Evolutionary conservation across 2,329 filamentous ascomycete genomes (phyloP).

Genomic region (Lomentospora prolificans): DNA sequence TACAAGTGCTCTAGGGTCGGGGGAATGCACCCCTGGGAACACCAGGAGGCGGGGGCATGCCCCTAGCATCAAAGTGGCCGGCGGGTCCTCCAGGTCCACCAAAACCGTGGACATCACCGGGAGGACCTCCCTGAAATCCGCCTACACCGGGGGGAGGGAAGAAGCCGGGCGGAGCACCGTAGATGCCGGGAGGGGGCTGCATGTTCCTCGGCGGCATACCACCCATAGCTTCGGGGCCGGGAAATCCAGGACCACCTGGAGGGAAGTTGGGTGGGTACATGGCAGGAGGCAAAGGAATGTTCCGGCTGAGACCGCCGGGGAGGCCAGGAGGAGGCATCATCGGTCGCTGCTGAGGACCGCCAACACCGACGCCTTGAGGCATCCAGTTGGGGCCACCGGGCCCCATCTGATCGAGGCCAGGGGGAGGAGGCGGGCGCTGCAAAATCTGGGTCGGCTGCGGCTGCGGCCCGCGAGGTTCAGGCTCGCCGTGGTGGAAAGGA

Average conservation of each 20-base stretch:
- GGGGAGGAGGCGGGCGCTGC: slow-evolving; percentile 50
- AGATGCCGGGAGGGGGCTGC: slow-evolving; percentile 50
- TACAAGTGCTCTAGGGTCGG: background rate
- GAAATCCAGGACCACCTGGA: slow-evolving; percentile 32
- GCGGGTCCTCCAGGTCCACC: background rate
- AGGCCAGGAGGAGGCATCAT: slow-evolving; percentile 56
- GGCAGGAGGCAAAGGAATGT: slow-evolving; percentile 39
- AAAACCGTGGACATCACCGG: background rate
- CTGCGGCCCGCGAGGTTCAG: slow-evolving; percentile 38
- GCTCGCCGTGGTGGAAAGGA: slow-evolving; percentile 37
- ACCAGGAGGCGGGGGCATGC: slow-evolving; percentile 2
- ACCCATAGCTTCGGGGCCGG: slow-evolving; percentile 37
- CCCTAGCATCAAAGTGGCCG: slow-evolving; percentile 2
- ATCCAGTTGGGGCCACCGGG: slow-evolving; percentile 39
- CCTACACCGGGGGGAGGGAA: slow-evolving; percentile 47
- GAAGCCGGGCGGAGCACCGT: slow-evolving; percentile 36
- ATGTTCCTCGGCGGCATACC: slow-evolving; percentile 44
- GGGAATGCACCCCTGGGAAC: slow-evolving; percentile 3
- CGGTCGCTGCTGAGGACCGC: slow-evolving; percentile 22
- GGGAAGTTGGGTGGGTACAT: slow-evolving; percentile 55
- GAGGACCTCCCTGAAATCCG: slow-evolving; percentile 18
- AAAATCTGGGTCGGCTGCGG: slow-evolving; percentile 56
- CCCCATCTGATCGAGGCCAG: slow-evolving; percentile 48
- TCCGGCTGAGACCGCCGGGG: slow-evolving; percentile 25
- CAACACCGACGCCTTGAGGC: slow-evolving; percentile 28